Conservation (phyloP, 2,329 filamentous ascomycete species). For the Trichoderma harzianum region DNA sequence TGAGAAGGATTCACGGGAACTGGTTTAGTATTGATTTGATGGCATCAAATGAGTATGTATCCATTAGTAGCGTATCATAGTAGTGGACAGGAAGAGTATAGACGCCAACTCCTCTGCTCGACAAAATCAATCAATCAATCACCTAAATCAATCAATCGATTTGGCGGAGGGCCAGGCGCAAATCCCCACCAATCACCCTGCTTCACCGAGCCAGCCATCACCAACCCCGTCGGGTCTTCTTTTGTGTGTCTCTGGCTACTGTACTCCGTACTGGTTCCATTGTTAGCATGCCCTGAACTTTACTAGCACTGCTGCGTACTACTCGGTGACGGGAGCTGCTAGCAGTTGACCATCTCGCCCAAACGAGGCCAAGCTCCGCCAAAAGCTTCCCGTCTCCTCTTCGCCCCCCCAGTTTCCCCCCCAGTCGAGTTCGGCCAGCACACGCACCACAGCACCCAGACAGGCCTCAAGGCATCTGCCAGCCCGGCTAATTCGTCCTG, state of each 20-base stretch:
- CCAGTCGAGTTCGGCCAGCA: background rate
- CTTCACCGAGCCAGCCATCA: conserved; percentile 15
- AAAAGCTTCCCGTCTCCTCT: background rate
- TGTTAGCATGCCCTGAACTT: background rate
- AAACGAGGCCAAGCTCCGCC: conserved; percentile 9
- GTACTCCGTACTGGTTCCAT: background rate
- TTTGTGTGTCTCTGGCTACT: background rate
- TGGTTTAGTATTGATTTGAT: background rate
- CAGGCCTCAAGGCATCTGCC: background rate
- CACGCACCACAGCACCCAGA: background rate
- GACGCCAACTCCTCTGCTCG: background rate
- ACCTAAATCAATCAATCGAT: background rate
- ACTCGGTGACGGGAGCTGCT: conserved; percentile 3
- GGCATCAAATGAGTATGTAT: background rate
- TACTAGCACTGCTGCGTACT: background rate
- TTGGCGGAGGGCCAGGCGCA: background rate
- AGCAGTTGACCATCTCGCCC: background rate
- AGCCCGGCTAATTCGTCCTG: background rate
- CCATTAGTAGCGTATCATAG: background rate
- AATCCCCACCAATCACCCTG: conserved; percentile 16
- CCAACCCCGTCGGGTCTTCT: background rate
- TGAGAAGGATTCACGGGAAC: background rate
- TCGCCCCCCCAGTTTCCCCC: background rate
- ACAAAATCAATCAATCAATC: background rate
- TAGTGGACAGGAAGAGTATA: background rate